These are phyloP conservation scores for Penicillium soppii DNA, from an alignment of 495 filamentous ascomycete species.

Conservation along the genomic window DNA sequence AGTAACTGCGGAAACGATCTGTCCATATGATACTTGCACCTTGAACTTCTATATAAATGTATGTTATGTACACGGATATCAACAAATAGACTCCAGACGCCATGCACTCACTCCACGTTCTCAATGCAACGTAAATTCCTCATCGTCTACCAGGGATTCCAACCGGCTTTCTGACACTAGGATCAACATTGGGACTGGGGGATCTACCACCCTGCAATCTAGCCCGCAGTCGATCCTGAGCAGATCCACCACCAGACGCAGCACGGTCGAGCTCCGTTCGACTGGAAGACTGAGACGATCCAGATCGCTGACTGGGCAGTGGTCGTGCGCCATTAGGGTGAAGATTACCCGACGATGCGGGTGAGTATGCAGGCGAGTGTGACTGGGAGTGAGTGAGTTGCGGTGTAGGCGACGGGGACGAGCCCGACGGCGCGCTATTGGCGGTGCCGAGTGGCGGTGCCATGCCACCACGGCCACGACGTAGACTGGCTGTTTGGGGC, in stretches of 20 bases:
- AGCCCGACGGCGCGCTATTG: conserved; percentile 22
- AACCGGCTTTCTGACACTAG: conserved; percentile 37
- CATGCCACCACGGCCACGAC: conserved; percentile 40
- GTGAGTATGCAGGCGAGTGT: conserved; percentile 13
- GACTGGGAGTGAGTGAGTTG: conserved; percentile 14
- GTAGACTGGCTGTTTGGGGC: conserved; percentile 54
- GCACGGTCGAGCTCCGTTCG: conserved; percentile 48
- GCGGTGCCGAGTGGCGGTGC: conserved; percentile 23
- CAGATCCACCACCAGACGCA: conserved; percentile 38
- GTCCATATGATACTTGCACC: no score
- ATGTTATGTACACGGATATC: no score
- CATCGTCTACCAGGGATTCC: conserved; percentile 23
- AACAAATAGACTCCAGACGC: conserved; percentile 12
- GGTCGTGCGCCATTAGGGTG: conserved; percentile 57
- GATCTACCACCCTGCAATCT: conserved; percentile 58
- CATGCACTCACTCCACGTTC: no score
- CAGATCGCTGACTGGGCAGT: conserved; percentile 67
- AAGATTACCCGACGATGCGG: conserved; percentile 17
- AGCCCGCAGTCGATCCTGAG: conserved; percentile 68
- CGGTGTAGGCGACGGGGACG: conserved; percentile 15
- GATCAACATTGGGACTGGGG: conserved; percentile 38
- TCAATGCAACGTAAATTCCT: conserved; percentile 20
- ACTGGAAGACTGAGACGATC: conserved; percentile 62
- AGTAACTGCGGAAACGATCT: no score
- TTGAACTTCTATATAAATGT: no score